Base-by-base conservation (phyloP, 306 rosid genomes). In the Oemleria cerasiformis region DNA sequence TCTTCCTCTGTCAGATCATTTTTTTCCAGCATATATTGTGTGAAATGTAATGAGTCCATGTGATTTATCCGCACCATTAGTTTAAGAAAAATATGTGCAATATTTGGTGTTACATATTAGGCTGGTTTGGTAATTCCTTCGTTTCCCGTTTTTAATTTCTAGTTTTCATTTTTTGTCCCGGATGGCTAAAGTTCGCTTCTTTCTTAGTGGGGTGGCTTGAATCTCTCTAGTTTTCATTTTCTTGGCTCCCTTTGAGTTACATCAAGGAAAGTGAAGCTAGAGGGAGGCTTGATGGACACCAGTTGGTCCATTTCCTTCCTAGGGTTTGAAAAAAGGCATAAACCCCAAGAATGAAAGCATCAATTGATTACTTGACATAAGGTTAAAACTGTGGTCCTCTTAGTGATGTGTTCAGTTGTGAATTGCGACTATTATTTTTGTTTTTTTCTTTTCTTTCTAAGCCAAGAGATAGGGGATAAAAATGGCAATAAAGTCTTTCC, bases 211-310 rank as follows among this genome's bases (percentile, higher is more conserved):
- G 9, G 57, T 66, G 15, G 9, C 25, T 11, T 9, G 8, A 14
- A 65, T 12, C 41, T 14, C 16, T 45, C 45, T n/a, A 38, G 45
- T 16, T 61, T 56, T 38, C 47, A 38, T 36, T 36, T 16, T 39
- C 23, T 61, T 38, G 9, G 30, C 23, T 53, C 5, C 25, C 58
- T 9, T 19, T 53, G 3, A 17, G 8, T 59, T 34, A 64, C 69
- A 20, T 64, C 53, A 44, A 43, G 64, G 19, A 59, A 56, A 30
- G 42, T 34, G 64, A 59, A 58, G 15, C 42, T 59, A 34, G 64
- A 38, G 39, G 63, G 63, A 3, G 64, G 40, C 19, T 34, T 63
- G 36, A 41, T n/a, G 49, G 67, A 63, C 36, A 30, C 36, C 36
- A 30, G 36, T 30, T 30, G 36, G 36, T 30, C 68, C 50, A 11